Conservation (phyloP, 768 basidiomycete genomes). For the Kwoniella shandongensis region DNA sequence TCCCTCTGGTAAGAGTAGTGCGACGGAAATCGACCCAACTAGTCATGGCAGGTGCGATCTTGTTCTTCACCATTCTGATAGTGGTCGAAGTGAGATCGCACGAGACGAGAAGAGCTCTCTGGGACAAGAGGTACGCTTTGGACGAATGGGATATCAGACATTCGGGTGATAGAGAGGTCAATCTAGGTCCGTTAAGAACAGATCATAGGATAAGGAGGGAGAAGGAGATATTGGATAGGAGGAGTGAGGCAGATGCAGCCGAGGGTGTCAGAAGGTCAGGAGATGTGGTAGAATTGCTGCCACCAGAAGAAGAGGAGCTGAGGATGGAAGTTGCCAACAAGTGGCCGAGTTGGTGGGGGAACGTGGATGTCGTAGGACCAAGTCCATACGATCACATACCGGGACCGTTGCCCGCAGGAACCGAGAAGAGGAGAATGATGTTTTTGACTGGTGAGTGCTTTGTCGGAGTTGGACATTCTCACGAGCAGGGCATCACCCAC, state of each 20-base stretch:
- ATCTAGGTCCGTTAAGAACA: slow-evolving; percentile 10
- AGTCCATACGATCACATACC: slow-evolving; percentile 50
- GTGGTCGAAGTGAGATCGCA: slow-evolving; percentile 11
- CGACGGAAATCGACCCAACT: slow-evolving; percentile 21
- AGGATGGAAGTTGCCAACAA: slow-evolving; percentile 10
- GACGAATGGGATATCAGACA: slow-evolving; percentile 17
- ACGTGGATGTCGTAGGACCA: slow-evolving; percentile 35
- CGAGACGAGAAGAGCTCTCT: slow-evolving; percentile 4
- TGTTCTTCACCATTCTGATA: slow-evolving; percentile 9
- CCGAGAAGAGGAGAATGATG: slow-evolving; percentile 40
- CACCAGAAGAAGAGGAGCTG: slow-evolving; percentile 11
- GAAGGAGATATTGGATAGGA: slow-evolving; percentile 5
- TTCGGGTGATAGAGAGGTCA: not conserved
- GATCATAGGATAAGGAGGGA: slow-evolving; percentile 6
- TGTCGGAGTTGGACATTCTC: no score
- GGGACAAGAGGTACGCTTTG: not conserved
- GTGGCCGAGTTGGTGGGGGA: slow-evolving; percentile 49
- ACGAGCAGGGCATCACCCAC: not conserved
- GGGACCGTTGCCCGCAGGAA: not conserved
- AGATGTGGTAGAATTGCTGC: not conserved
- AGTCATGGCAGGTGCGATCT: slow-evolving; percentile 6
- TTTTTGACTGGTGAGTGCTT: slow-evolving; percentile 50
- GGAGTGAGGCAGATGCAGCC: not conserved
- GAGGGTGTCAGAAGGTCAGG: not conserved
- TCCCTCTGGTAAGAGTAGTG: slow-evolving; percentile 11